Conservation (phyloP, 495 filamentous ascomycete genomes). For the Aspergillus asperescens region DNA sequence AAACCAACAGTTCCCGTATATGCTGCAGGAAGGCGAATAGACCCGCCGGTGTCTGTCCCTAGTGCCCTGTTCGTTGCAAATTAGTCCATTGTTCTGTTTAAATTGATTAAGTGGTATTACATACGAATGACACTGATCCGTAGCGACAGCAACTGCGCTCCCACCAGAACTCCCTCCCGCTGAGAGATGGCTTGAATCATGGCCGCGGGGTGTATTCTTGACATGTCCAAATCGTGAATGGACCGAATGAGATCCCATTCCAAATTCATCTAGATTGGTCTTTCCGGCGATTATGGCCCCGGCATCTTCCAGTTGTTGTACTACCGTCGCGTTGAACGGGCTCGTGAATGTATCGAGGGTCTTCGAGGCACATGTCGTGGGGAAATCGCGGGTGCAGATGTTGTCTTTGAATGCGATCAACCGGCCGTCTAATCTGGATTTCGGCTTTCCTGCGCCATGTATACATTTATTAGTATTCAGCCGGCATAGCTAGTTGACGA, state of each 20-base stretch:
- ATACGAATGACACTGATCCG: conserved; percentile 61
- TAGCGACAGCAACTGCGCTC: conserved; percentile 80
- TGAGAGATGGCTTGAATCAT: conserved; percentile 45
- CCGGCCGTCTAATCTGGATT: conserved; percentile 44
- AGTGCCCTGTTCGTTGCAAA: conserved; percentile 51
- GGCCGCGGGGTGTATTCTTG: conserved; percentile 31
- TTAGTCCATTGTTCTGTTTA: conserved; percentile 1
- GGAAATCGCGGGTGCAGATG: conserved; percentile 63
- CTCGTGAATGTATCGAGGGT: conserved; percentile 63
- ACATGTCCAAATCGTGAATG: conserved; percentile 70
- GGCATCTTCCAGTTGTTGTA: conserved; percentile 56
- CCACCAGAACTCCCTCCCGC: conserved; percentile 92
- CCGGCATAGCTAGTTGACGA: neutral
- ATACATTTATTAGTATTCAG: neutral
- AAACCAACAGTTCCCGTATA: conserved; percentile 85
- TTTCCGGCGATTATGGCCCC: conserved; percentile 70
- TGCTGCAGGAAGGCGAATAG: conserved; percentile 84
- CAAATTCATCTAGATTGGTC: conserved; percentile 95
- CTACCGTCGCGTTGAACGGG: conserved; percentile 82
- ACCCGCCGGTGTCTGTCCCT: conserved; percentile 93
- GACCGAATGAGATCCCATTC: conserved; percentile 89
- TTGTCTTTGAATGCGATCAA: conserved; percentile 84
- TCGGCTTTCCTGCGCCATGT: conserved; percentile 24
- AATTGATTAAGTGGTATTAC: conserved; percentile 12
- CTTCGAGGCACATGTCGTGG: conserved; percentile 78